Base-by-base conservation (phyloP, 2,329 filamentous ascomycete species). In the Leptoxyphium fumago region DNA sequence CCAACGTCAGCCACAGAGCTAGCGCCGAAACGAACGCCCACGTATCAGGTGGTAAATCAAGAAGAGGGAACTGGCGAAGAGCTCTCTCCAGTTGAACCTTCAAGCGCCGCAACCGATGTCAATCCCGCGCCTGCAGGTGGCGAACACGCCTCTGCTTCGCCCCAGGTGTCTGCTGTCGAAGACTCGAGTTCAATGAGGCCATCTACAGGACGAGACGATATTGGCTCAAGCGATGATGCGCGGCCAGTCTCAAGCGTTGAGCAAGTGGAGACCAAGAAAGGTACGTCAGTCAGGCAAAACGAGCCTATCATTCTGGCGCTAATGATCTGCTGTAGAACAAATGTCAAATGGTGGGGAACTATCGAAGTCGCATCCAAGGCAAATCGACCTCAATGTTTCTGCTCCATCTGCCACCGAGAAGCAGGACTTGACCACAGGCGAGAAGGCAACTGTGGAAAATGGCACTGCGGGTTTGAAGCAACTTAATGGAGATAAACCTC, bases 401-500 rank as follows among this genome's bases (percentile, higher is more conserved):
- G 38, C 43, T 13, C 26, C n/a, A 14, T 14, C 38, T 32, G 45
- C 32, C 13, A 29, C 38, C n/a, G 32, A 29, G 21, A 34, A 26
- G 38, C 38, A 15, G 29, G 42, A 2, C 26, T 26, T 6, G 39
- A 14, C 11, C 30, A 30, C 10, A 21, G 30, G 15, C 21, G 17
- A 29, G 18, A 36, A 14, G 32, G 15, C 17, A 28, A 34, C n/a
- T 15, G 41, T 39, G 17, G 39, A 29, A 13, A 42, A 32, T 18
- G 36, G 29, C 30, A 41, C 18, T n/a, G 30, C 9, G 11, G 15
- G 11, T 8, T 26, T 17, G 38, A 40, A 32, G 17, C 29, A 26
- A 6, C 9, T n/a, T 15, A 40, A 10, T 36, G 41, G 29, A 15
- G 38, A 42, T 10, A 46, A 48, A 34, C 36, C 43, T 6, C 17